Evolutionary conservation across 2,329 filamentous ascomycete genomes (phyloP), one percentile per base, ranked within the genome.

Genomic region (Claviceps humidiphila): DNA sequence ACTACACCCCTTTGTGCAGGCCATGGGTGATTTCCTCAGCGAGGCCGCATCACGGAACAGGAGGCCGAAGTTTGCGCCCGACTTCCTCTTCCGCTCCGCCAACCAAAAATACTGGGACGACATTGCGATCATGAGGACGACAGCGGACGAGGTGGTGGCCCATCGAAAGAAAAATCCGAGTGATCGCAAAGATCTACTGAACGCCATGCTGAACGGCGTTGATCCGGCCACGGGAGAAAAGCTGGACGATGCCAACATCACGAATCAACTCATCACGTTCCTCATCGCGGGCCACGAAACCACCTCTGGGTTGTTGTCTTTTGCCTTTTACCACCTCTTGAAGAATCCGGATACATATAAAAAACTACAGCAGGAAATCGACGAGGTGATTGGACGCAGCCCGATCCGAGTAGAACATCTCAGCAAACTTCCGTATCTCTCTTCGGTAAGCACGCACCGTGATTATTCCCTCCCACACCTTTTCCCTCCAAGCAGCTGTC

Each of bases 211-310:
- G 45, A 71, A 80, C 6, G 82, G 82, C 0, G 74, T 73, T 11
- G 85, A 89, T 60, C 74, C 80, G 1, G 77, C 80, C 65, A 87
- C 84, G 4, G 82, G 84, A 13, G 71, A 82, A 58, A 75, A 74
- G n/a, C 68, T 89, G 57, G 75, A 71, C 1, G 81, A 86, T 54
- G 70, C 76, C 4, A 77, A 73, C 48, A 84, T 88, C 56, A 74
- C 79, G 16, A 74, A 84, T 61, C 86, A 89, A 57, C 78, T 89
- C 67, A 81, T 85, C 54, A 88, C 84, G 0, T 87, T 88, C 57
- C 65, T 88, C 9, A 81, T 84, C 58, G 82, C 82, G 39, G 81
- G 82, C 1, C 84, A 87, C 56, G 85, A 88, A 59, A 89, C 86
- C 0, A 85, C 85, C 0, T 80, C 81, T 1, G 84, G 83, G 2